Base-by-base conservation (phyloP, 768 basidiomycete genomes). In the Pholiota conissans region DNA sequence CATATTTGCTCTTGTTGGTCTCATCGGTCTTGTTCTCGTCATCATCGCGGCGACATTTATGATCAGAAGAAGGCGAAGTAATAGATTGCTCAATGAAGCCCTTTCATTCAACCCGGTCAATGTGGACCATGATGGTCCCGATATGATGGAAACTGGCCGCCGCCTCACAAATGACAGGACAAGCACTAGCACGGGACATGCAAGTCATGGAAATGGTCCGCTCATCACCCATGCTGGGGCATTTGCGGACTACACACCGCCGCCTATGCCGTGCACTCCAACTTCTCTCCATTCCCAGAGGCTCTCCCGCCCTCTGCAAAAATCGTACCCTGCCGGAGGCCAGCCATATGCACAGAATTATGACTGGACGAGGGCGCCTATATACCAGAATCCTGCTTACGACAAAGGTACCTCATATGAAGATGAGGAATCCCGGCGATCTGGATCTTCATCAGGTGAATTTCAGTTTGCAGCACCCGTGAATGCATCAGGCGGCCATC, bases 1-100 rank as follows among this genome's bases (percentile, higher is more conserved):
- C 8, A 78, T 89, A 14, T 87, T 90, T 57, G 71, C 77, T 28
- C 50, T 85, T 18, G 74, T 76, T 37, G 86, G 82, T 13, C 50
- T 87, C 35, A 61, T 79, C 28, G 79, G 63, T 1, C 76, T 86
- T 42, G 59, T 80, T 46, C 45, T 84, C 53, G 39, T 87, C 54
- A 66, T 84, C 55, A 53, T 74, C 29, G 18, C 78, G 20, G 67
- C 73, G 11, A 83, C 82, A 0, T 79, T 78, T 64, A 68, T 72
- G 11, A 48, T 88, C 45, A 82, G 88, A 48, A 76, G 79, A 53
- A 78, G 77, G 47, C 73, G 74, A 18, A 76, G 76, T 57, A 71
- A 74, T 45, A 73, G 70, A 55, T 72, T 74, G 60, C 67, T 71
- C 45, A 67, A 78, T 3, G 78, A 80, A 14, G 81, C 84, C 0